Evolutionary conservation across 164 flowering plant genomes (phyloP).

Genomic region (Buxus sempervirens): DNA sequence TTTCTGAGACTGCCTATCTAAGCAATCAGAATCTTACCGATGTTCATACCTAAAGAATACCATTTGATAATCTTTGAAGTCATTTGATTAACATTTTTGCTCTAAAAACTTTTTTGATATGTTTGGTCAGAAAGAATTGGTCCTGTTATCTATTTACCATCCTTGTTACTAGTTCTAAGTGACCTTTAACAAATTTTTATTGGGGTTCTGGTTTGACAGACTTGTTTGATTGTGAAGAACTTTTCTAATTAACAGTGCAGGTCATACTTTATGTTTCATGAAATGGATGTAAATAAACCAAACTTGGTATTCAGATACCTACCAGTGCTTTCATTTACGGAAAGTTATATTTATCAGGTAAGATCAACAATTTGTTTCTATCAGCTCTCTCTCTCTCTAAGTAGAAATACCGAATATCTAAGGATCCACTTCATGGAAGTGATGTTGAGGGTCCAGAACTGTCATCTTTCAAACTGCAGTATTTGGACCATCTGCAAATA

Average conservation of each 20-base stretch:
- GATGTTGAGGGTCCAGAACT: not conserved
- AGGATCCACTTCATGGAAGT: not conserved
- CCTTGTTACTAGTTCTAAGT: no score
- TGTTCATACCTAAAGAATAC: no score
- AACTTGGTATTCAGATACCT: conserved; percentile 64
- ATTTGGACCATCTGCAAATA: not conserved
- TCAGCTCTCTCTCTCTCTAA: not conserved
- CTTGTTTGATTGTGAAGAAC: not conserved
- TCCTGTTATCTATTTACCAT: no score
- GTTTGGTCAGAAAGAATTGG: no score
- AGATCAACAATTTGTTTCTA: not conserved
- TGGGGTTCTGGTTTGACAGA: no score
- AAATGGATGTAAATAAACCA: conserved; percentile 64
- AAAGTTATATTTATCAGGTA: conserved; percentile 94
- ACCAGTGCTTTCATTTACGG: conserved; percentile 82
- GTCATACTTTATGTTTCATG: conserved; percentile 95
- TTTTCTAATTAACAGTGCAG: conserved; percentile 62
- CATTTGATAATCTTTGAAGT: no score
- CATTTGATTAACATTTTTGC: no score
- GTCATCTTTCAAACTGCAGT: not conserved
- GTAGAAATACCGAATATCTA: not conserved
- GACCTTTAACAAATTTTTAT: no score
- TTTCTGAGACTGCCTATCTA: no score
- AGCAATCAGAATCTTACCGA: no score
- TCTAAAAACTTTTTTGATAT: no score